Base-by-base conservation (phyloP, 2,329 filamentous ascomycete genomes). In the Volutella citrinella region DNA sequence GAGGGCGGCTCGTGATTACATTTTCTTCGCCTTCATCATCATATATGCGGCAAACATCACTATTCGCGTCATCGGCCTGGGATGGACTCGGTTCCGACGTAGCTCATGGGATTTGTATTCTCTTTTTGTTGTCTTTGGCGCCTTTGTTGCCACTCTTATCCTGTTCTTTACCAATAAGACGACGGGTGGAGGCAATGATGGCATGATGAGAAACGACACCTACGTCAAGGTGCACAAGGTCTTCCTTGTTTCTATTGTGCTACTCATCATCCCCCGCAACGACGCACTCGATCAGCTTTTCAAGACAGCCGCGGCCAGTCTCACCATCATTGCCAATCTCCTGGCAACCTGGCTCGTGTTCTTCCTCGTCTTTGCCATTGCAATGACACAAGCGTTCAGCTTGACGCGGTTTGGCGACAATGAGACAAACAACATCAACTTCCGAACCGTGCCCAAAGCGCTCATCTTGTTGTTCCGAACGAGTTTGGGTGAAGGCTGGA, bases 71-170 rank as follows among this genome's bases (percentile, higher is more conserved):
- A 66, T 90, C 38, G 93, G 93, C 10, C 76, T 97, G 17, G 89
- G 89, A 2, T 98, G 93, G 93, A 77, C 83, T 36, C 80, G 93
- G 27, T 98, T 96, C 58, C 79, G 89, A 17, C 82, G 83, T 55
- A 97, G 91, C 58, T 91, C 91, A 0, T 98, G 93, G 93, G 93
- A 98, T 58, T 56, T 98, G 2, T 98, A 89, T 60, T 90, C 90
- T 0, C 65, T 97, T 10, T 61, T 91, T 28, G 77, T 84, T 1
- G 84, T 97, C 5, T 76, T 76, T 6, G 91, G 89, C 5, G 83
- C 90, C 3, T 84, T 96, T 38, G 66, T 67, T 15, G 80, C 61
- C n/a, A 95, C 90, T 0, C 83, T 87, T n/a, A 74, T 91, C 11
- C 70, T 97, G 18, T 74, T 87, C 39, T 69, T 94, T 30, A 74